Evolutionary conservation across 1,139 yeast species (phyloP), one percentile per base, ranked within the genome.

Genomic region (Chernovozyma aurita): DNA sequence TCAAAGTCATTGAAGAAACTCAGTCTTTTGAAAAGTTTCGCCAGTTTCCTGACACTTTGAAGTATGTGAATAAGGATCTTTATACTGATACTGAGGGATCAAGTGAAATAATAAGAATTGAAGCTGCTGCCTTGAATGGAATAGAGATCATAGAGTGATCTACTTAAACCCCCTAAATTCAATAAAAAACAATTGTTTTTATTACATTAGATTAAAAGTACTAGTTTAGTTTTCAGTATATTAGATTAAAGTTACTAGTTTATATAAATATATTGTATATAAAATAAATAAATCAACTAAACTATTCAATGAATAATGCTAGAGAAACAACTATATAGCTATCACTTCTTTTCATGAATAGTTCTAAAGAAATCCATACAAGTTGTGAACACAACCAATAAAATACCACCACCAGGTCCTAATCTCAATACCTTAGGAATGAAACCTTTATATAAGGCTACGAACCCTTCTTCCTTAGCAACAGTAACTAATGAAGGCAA

Each of bases 391-490:
- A 94, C 98, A 37, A 94, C 97, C 59, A 92, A 74, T 56, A 94
- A 71, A 50, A 94, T 90, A 70, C 98, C 98, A 59, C 98, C 99
- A 55, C 98, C 98, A 42, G 98, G 98, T 38, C 98, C 98, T 51
- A 94, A 75, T 75, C 98, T 83, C 59, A 92, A 75, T 16, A 94
- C 97, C 73, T 94, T 94, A 50, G 99, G 98, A 50, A 92, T 61
- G 77, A 92, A 92, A 32, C 97, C 97, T 68, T 86, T 90, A 65
- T 88, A 88, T 42, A 90, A 75, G 12, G 97, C 95, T 40, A 66
- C 71, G 50, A 85, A 76, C 27, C 96, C 97, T 71, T 90, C 97
- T 63, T 92, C 98, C 58, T 73, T 79, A 52, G 81, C 80, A 28
- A 94, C 90, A 22, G 81, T 73, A 34, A 73, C 60, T 42, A 92